A percentile compares a stretch with the other conserved stretches of the same genome.
phyloP scores from a whole-genome alignment of 2,329 filamentous ascomycete species.

The Microsporum audouinii region DNA sequence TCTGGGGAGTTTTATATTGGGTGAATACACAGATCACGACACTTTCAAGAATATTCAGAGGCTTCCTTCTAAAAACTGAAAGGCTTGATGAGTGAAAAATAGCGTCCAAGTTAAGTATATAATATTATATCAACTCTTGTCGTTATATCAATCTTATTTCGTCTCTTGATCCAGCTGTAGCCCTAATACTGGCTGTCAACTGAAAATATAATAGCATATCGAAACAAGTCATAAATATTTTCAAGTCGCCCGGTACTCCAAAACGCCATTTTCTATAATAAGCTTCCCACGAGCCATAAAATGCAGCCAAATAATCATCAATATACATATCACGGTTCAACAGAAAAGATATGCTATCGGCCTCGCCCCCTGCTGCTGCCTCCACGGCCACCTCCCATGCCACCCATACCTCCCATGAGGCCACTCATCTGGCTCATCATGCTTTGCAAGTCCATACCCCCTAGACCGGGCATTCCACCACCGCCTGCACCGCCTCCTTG shows the following conservation, averaged over 20 bases:
- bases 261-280: conserved; percentile 5
- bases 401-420: conserved; percentile 37
- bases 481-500: conserved; percentile 55
- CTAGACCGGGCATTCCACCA: conserved; percentile 52
- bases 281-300: neutral
- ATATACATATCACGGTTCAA: neutral
- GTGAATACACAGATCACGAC: neutral
- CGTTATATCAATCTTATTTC: neutral
- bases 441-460: conserved; percentile 52
- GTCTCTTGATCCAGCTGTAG: neutral
- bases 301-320: neutral
- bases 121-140: neutral
- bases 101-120: neutral
- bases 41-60: neutral
- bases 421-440: conserved; percentile 72
- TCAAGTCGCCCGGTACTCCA: neutral
- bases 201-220: neutral
- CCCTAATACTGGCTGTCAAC: neutral
- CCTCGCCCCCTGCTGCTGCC: conserved; percentile 22
- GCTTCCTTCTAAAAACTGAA: neutral
- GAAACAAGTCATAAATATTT: neutral
- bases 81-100: neutral
- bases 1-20: neutral
- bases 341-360: conserved; percentile 2
- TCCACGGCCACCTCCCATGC: conserved; percentile 35